Conservation (phyloP, 2,329 filamentous ascomycete species). For the Westerdykella ornata region DNA sequence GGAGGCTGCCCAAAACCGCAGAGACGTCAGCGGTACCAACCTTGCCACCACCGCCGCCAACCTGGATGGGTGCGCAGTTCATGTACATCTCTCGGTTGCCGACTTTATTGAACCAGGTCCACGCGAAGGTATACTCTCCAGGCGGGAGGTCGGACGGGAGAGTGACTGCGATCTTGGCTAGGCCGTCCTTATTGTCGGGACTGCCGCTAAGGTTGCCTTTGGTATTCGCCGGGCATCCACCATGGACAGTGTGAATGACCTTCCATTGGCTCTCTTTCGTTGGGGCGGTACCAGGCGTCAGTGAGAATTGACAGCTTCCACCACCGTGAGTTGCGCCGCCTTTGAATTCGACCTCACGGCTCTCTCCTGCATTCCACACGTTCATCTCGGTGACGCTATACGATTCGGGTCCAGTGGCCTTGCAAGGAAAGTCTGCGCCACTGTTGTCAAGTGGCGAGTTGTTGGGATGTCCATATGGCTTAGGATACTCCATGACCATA, state of each 20-base stretch:
- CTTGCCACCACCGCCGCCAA: constrained; percentile 49
- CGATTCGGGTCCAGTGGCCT: constrained; percentile 48
- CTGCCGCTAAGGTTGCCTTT: constrained; percentile 44
- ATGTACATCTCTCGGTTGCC: constrained; percentile 97
- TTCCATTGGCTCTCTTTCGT: constrained; percentile 60
- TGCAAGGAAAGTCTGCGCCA: constrained; percentile 78
- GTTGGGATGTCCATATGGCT: constrained; percentile 52
- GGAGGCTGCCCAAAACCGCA: constrained; percentile 54
- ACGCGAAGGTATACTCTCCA: constrained; percentile 74
- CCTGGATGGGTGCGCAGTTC: constrained; percentile 76
- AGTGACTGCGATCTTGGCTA: constrained; percentile 57
- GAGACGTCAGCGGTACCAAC: constrained; percentile 26
- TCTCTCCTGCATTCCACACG: constrained; percentile 51
- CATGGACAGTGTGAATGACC: constrained; percentile 81
- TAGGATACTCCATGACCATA: constrained; percentile 64
- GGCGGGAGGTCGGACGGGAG: constrained; percentile 64
- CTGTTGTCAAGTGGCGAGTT: constrained; percentile 58
- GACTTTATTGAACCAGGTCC: constrained; percentile 91
- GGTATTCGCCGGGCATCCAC: constrained; percentile 64
- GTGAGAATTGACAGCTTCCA: constrained; percentile 81
- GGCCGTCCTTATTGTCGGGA: constrained; percentile 42
- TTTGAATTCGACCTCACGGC: constrained; percentile 21
- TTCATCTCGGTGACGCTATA: constrained; percentile 53
- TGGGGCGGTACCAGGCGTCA: constrained; percentile 73
- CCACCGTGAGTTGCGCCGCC: constrained; percentile 72